phyloP scores from a whole-genome alignment of 441 rosid species.

The Eruca vesicaria region DNA sequence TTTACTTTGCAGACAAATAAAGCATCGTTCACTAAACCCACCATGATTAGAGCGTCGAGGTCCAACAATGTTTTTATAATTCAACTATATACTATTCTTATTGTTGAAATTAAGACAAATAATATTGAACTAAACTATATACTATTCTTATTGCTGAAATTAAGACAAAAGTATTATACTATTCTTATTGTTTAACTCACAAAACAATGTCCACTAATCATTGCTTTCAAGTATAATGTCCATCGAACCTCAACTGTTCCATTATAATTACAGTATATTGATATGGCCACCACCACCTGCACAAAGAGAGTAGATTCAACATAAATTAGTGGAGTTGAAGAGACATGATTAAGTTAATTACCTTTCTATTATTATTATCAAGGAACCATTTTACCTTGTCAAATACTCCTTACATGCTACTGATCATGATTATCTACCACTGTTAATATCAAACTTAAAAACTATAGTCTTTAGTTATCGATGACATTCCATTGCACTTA shows the following conservation, averaged over 20 bases:
- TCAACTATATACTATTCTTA: constrained; percentile 17
- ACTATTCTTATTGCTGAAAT: constrained; percentile 28
- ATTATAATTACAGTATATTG: constrained; percentile 16
- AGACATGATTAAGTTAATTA: background rate
- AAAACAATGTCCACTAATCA: constrained; percentile 36
- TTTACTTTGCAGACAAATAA: constrained; percentile 40
- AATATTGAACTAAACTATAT: background rate
- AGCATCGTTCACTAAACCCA: constrained; percentile 35
- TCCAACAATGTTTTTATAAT: constrained; percentile 19
- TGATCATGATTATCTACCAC: background rate
- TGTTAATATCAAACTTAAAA: background rate
- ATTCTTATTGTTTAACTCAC: background rate
- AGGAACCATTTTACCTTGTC: background rate
- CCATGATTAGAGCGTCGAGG: constrained; percentile 36
- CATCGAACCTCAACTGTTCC: constrained; percentile 28
- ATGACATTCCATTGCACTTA: constrained; percentile 14
- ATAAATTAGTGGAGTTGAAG: background rate
- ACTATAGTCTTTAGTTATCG: background rate
- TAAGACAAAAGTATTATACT: constrained; percentile 13
- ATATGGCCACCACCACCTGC: constrained; percentile 14
- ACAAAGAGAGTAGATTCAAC: constrained; percentile 8
- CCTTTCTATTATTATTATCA: background rate
- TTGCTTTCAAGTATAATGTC: constrained; percentile 29
- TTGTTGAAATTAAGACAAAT: constrained; percentile 29
- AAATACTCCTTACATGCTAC: background rate